Evolutionary conservation across 2,329 filamentous ascomycete species (phyloP), one percentile per base, ranked within the genome.

Genomic region (Ophiocordyceps camponoti-floridani): DNA sequence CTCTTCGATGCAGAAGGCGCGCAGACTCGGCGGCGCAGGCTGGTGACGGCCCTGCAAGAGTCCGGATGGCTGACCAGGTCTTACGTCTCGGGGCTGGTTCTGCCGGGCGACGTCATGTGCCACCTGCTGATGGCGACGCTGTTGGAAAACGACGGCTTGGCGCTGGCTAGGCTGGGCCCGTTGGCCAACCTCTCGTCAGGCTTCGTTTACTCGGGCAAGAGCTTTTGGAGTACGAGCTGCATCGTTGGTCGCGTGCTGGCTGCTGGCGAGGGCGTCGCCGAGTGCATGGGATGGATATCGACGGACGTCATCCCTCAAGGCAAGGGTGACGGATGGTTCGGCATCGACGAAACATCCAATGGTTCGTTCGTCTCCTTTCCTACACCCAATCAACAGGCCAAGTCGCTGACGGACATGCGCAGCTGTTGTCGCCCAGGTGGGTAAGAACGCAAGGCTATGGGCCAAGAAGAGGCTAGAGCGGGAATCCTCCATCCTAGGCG

Each of bases 201-300:
- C 0, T 82, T 82, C 49, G 66, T 79, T 3, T 81, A 80, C 52
- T 60, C 58, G 4, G 69, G 69, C 2, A 78, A 75, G 62, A 82
- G 76, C 48, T 82, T 81, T 56, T 82, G 78, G 78, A 82, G 77
- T 58, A 79, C 73, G 1, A 67, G 71, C 12, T 81, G 77, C 54
- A 66, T 82, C 40, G 70, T 82, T 10, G 78, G 77, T 4, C 71
- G 76, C 27, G 75, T 82, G 3, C 61, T 82, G 31, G 77, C 77
- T 28, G 77, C 76, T 27, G 72, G 74, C 8, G 69, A 69, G 44
- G 76, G 75, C 3, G 71, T 76, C 14, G 69, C 69, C 0, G 77
- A 82, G 54, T 77, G 77, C 54, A 76, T 82, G 74, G 77, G 77
- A 44, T 80, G 78, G 78, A 66, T 82, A 44, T 79, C 75, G 11